Conservation (phyloP, 2,329 filamentous ascomycete genomes). For the Sclerotiophoma versabilis region DNA sequence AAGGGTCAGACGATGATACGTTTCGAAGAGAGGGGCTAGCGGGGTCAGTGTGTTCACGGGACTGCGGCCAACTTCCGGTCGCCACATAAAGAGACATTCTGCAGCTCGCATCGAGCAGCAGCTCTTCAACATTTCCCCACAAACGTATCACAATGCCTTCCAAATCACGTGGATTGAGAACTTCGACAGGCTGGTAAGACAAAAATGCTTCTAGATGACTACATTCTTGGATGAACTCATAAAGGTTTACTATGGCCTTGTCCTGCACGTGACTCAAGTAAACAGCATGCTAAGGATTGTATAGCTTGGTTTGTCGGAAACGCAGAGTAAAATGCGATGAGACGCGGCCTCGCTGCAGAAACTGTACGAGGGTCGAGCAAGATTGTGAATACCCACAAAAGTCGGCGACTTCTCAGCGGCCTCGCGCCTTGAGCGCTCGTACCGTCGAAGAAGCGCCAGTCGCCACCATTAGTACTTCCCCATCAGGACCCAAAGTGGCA, state of each 20-base stretch:
- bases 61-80: constrained; percentile 5
- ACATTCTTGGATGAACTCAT: background rate
- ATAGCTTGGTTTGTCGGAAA: constrained; percentile 54
- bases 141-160: constrained; percentile 41
- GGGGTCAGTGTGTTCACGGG: constrained; percentile 10
- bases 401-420: constrained; percentile 11
- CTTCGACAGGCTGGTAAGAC: constrained; percentile 53
- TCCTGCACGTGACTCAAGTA: background rate
- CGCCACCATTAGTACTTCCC: background rate
- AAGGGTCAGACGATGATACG: background rate
- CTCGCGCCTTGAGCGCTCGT: constrained; percentile 22
- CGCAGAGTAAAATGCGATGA: constrained; percentile 62
- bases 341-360: constrained; percentile 52
- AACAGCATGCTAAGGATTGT: constrained; percentile 10
- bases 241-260: background rate
- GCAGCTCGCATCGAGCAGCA: constrained; percentile 16
- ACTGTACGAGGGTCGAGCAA: constrained; percentile 53
- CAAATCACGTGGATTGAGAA: constrained; percentile 53
- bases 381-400: constrained; percentile 49
- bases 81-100: constrained; percentile 4
- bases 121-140: constrained; percentile 7
- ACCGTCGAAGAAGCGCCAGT: constrained; percentile 6
- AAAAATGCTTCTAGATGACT: background rate
- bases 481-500: constrained; percentile 6
- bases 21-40: constrained; percentile 10